Conservation (phyloP, 257 asterid genomes). For the Marsdenia floribunda region DNA sequence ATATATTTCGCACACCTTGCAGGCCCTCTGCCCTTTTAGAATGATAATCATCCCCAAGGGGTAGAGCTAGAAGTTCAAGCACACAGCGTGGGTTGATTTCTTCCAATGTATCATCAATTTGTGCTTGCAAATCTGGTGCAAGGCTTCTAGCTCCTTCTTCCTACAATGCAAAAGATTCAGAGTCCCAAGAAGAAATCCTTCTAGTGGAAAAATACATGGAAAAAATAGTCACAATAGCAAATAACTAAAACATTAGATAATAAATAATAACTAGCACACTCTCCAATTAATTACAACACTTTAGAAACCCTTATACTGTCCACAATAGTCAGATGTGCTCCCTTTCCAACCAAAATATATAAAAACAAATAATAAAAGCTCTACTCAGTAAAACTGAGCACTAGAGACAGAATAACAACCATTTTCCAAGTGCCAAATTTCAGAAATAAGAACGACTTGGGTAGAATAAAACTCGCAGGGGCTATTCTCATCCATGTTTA, state of each 20-base stretch:
- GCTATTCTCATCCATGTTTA: slow-evolving; percentile 11
- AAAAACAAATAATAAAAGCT: neutral
- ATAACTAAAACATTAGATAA: neutral
- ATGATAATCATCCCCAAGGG: slow-evolving; percentile 63
- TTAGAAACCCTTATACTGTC: neutral
- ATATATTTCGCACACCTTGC: slow-evolving; percentile 84
- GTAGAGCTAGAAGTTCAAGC: slow-evolving; percentile 78
- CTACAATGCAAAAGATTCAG: slow-evolving; percentile 27
- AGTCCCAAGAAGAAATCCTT: neutral
- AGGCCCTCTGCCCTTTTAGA: slow-evolving; percentile 81
- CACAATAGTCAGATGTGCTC: neutral
- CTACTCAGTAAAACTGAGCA: neutral
- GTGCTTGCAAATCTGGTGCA: slow-evolving; percentile 87
- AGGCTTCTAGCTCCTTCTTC: slow-evolving; percentile 97
- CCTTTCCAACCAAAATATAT: neutral
- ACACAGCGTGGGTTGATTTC: slow-evolving; percentile 83
- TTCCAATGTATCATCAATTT: slow-evolving; percentile 89
- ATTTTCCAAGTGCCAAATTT: neutral
- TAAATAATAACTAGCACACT: neutral
- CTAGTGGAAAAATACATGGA: neutral
- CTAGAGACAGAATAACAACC: neutral
- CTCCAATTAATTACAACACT: neutral
- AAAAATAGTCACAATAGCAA: neutral
- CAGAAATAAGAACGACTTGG: neutral
- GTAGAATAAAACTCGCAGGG: neutral